Conservation (phyloP, 2,329 filamentous ascomycete species). For the Neoarthrinium moseri region DNA sequence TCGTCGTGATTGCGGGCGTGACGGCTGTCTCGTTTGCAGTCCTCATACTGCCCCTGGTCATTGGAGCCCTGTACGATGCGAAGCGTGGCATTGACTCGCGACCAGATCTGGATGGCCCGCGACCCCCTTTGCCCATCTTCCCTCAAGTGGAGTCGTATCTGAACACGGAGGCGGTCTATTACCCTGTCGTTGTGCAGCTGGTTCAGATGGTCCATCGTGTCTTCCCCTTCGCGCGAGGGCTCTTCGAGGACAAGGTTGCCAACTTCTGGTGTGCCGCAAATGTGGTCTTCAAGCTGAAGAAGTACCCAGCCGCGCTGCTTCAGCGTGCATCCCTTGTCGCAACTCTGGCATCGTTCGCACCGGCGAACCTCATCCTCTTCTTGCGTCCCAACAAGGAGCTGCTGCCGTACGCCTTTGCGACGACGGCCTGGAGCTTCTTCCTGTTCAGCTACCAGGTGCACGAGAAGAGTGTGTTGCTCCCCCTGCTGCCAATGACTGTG, state of each 20-base stretch:
- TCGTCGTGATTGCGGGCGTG: constrained; percentile 72
- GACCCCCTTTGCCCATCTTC: constrained; percentile 62
- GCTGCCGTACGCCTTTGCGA: constrained; percentile 76
- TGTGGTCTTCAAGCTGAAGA: constrained; percentile 80
- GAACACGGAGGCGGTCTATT: constrained; percentile 67
- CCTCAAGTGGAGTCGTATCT: constrained; percentile 56
- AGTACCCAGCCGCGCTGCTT: constrained; percentile 68
- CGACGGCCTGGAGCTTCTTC: constrained; percentile 95
- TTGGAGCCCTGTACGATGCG: constrained; percentile 69
- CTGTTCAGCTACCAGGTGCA: constrained; percentile 97
- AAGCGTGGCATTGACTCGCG: constrained; percentile 60
- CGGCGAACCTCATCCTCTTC: constrained; percentile 78
- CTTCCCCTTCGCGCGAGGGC: constrained; percentile 90
- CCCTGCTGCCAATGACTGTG: constrained; percentile 89
- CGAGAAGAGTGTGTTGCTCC: constrained; percentile 93
- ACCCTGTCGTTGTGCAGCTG: constrained; percentile 74
- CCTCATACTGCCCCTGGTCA: constrained; percentile 72
- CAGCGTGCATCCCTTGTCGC: constrained; percentile 73
- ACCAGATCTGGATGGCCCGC: constrained; percentile 55
- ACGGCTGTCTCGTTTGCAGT: constrained; percentile 73
- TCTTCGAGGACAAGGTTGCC: constrained; percentile 98
- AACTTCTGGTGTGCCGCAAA: constrained; percentile 97
- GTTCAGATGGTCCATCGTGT: constrained; percentile 86
- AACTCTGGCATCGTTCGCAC: constrained; percentile 74
- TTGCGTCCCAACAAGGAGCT: constrained; percentile 73